Conservation (phyloP, 164 flowering plant species). For the Nymphaea colorata region DNA sequence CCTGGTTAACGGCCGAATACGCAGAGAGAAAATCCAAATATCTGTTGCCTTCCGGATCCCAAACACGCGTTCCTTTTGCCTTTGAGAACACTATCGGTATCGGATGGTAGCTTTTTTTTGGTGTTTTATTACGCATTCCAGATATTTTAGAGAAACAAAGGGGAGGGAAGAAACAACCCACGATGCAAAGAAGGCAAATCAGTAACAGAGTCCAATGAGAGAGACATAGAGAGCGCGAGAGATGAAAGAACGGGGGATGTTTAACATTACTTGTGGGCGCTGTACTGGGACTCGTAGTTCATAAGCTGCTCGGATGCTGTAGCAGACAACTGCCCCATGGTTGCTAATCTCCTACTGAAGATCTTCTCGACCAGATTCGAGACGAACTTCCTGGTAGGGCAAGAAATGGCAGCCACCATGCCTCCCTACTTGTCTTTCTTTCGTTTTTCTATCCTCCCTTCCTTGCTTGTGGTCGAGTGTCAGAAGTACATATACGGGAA, state of each 20-base stretch:
- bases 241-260: background rate
- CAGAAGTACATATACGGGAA: no score
- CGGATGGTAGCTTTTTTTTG: conserved; percentile 64
- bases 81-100: conserved; percentile 85
- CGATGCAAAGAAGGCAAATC: conserved; percentile 1
- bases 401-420: background rate
- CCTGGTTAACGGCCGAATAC: conserved; percentile 99
- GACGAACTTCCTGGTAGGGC: background rate
- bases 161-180: conserved; percentile 12
- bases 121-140: no score
- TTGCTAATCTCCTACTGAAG: background rate
- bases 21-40: conserved; percentile 91
- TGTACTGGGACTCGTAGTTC: conserved; percentile 39
- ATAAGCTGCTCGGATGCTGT: conserved; percentile 59
- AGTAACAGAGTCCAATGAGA: background rate
- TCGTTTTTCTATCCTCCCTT: background rate
- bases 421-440: background rate
- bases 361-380: background rate
- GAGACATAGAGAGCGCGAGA: background rate
- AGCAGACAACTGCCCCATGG: background rate
- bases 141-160: background rate
- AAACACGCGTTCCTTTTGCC: conserved; percentile 78
- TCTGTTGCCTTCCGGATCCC: conserved; percentile 96
- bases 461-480: background rate
- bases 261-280: conserved; percentile 63